A percentile compares a stretch with the other conserved stretches of the same genome.
Conservation (phyloP, 75 land plant species). For the Cunninghamia lanceolata region DNA sequence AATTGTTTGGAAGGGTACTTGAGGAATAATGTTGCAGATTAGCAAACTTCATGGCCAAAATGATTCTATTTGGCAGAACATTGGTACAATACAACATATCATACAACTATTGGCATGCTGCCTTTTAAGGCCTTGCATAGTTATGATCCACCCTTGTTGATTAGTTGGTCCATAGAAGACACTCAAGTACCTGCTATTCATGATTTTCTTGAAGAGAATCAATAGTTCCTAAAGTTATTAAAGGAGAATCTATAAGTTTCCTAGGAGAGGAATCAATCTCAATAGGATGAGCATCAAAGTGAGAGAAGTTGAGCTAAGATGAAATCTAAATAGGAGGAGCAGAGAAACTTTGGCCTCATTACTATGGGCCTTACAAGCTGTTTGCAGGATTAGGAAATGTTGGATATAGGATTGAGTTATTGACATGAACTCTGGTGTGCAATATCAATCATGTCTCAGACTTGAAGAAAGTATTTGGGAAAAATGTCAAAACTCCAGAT, state of each 20-base stretch:
- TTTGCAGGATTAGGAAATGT: neutral
- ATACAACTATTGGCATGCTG: neutral
- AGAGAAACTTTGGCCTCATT: neutral
- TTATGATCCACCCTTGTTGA: neutral
- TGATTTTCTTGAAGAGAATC: neutral
- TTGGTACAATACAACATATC: neutral
- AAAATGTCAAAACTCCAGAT: neutral
- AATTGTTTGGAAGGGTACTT: conserved; percentile 2
- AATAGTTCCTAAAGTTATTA: neutral
- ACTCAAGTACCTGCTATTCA: neutral
- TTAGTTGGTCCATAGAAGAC: neutral
- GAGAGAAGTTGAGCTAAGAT: neutral
- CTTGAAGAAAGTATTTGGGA: neutral
- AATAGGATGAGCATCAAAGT: neutral
- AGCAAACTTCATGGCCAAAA: neutral
- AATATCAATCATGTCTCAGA: neutral
- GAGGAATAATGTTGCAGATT: neutral
- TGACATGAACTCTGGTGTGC: neutral
- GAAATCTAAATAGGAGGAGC: neutral
- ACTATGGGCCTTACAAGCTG: neutral
- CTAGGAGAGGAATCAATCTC: neutral
- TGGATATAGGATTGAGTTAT: neutral
- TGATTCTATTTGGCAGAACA: neutral
- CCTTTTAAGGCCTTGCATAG: neutral
- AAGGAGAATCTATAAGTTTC: neutral